A percentile compares a stretch with the other conserved stretches of the same genome.
Conservation (phyloP, 1,284 basidiomycete species). For the Tilletia setariae region DNA sequence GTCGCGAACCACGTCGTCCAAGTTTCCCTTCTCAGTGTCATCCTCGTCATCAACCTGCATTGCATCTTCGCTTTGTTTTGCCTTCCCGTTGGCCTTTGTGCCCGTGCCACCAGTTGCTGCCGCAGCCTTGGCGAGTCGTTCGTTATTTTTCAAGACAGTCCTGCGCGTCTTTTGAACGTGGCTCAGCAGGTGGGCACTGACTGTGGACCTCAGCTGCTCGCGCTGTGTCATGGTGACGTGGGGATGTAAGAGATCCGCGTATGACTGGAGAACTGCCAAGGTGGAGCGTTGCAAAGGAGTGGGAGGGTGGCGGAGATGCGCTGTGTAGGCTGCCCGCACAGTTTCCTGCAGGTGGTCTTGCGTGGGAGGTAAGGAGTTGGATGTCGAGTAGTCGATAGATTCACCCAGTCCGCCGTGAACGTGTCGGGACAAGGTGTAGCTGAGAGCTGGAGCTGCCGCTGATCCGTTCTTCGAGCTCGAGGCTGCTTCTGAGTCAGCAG, state of each 20-base stretch:
- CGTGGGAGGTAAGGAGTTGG: not conserved
- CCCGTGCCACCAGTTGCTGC: not conserved
- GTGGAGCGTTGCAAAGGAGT: constrained; percentile 31
- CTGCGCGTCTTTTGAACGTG: constrained; percentile 73
- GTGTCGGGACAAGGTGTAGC: not conserved
- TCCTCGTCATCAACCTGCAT: constrained; percentile 41
- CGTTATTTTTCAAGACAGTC: constrained; percentile 88
- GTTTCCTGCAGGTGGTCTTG: constrained; percentile 9
- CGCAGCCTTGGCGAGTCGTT: constrained; percentile 63
- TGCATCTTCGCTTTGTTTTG: constrained; percentile 52
- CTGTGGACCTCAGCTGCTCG: constrained; percentile 26
- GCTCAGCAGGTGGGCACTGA: constrained; percentile 45
- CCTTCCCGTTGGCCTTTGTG: not conserved
- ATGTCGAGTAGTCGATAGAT: not conserved
- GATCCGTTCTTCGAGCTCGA: not conserved
- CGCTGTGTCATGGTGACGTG: constrained; percentile 29
- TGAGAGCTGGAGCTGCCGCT: not conserved
- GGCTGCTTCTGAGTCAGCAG: not conserved
- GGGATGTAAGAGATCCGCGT: constrained; percentile 42
- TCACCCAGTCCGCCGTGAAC: not conserved
- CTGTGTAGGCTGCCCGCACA: constrained; percentile 8
- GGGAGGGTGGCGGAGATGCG: constrained; percentile 20
- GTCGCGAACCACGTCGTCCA: constrained; percentile 62
- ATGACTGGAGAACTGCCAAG: constrained; percentile 31
- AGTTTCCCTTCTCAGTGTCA: constrained; percentile 16